Conservation (phyloP, 2,329 filamentous ascomycete genomes). For the Fusarium sp. region DNA sequence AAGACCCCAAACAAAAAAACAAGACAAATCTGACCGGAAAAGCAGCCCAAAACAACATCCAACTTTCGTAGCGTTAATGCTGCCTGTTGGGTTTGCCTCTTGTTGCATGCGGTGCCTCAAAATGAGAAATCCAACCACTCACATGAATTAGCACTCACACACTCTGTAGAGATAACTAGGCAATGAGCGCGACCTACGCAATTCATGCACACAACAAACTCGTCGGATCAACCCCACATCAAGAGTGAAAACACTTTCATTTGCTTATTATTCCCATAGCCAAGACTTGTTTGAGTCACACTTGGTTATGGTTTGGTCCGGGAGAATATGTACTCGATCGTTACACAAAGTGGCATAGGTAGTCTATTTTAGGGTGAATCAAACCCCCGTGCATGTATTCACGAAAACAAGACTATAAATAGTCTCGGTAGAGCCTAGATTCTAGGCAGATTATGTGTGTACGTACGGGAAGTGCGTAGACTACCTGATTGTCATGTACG, state of each 20-base stretch:
- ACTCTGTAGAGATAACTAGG: slow-evolving; percentile 4
- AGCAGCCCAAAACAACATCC: not conserved
- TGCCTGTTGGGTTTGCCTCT: slow-evolving; percentile 10
- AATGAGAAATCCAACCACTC: not conserved
- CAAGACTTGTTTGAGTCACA: slow-evolving; percentile 9
- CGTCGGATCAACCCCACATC: not conserved
- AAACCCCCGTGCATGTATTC: not conserved
- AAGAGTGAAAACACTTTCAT: not conserved
- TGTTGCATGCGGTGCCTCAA: not conserved
- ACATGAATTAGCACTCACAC: not conserved
- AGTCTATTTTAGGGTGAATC: not conserved
- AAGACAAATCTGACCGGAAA: not conserved
- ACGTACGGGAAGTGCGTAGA: not conserved
- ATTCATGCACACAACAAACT: not conserved
- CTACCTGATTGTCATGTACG: not conserved
- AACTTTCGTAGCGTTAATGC: not conserved
- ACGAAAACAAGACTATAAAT: slow-evolving; percentile 11
- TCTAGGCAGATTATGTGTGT: not conserved
- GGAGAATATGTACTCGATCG: not conserved
- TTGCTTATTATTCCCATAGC: not conserved
- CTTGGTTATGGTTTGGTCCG: not conserved
- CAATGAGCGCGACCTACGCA: slow-evolving; percentile 3
- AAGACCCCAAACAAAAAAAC: not conserved
- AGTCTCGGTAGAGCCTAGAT: not conserved
- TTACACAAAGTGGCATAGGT: not conserved